A percentile compares a stretch with the other conserved stretches of the same genome.
These are phyloP conservation scores for Letharia columbiana DNA, from an alignment of 495 filamentous ascomycete genomes.

Conservation along the genomic window DNA sequence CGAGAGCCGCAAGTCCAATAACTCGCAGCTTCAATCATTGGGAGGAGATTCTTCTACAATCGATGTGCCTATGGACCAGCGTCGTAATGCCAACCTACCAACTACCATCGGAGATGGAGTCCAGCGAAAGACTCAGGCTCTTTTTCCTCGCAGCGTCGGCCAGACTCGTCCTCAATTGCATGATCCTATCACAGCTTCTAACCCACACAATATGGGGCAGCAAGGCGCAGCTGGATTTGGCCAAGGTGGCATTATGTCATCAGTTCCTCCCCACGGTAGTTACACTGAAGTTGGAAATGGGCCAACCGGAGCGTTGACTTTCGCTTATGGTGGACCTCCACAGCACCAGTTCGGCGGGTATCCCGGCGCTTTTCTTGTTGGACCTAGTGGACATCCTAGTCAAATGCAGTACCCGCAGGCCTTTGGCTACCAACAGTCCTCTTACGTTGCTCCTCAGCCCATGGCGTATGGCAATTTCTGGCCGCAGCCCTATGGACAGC, in stretches of 20 bases:
- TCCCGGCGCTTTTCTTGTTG: not conserved
- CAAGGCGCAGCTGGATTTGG: not conserved
- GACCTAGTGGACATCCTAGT: conserved; percentile 6
- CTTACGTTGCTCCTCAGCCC: conserved; percentile 1
- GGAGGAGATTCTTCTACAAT: not conserved
- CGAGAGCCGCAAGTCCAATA: conserved; percentile 2
- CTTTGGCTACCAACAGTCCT: conserved; percentile 6
- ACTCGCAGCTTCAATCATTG: not conserved
- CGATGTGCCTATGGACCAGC: conserved; percentile 4
- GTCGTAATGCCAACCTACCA: not conserved
- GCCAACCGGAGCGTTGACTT: not conserved
- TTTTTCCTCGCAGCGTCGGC: not conserved
- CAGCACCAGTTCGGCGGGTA: conserved; percentile 9
- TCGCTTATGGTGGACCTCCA: conserved; percentile 1
- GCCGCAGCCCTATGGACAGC: not conserved
- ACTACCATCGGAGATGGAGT: not conserved
- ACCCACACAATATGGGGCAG: not conserved
- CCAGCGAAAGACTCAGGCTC: not conserved
- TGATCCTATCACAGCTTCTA: not conserved
- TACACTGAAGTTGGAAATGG: not conserved
- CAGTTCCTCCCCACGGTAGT: not conserved
- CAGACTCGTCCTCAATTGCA: not conserved
- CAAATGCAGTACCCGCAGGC: conserved; percentile 3
- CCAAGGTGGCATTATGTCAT: not conserved
- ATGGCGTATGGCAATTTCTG: conserved; percentile 7